A percentile compares a stretch with the other conserved stretches of the same genome.
Evolutionary conservation across 192 early-diverging fungal genomes (phyloP).

Genomic region (Mortierella claussenii): DNA sequence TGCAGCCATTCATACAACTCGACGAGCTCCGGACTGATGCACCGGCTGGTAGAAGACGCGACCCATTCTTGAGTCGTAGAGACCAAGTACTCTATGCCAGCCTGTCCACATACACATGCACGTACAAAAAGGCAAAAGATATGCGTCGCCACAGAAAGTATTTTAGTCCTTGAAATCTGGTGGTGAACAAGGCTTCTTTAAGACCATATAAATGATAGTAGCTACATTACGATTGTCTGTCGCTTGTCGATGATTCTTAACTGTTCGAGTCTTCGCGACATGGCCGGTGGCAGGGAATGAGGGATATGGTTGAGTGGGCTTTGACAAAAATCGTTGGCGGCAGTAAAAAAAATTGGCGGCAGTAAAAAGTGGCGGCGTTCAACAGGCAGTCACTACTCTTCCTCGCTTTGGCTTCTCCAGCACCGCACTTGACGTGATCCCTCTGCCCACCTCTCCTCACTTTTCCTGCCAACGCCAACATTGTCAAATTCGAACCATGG

Average conservation of each 20-base stretch:
- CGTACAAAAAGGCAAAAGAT: not conserved
- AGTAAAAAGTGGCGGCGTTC: slow-evolving; percentile 21
- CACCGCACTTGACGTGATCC: not conserved
- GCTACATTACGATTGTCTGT: slow-evolving; percentile 19
- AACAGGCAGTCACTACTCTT: not conserved
- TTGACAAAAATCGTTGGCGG: not conserved
- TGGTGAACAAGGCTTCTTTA: not conserved
- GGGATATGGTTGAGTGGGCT: not conserved
- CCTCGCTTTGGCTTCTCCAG: not conserved
- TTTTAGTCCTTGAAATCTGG: not conserved
- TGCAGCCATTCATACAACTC: slow-evolving; percentile 47
- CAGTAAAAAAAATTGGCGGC: slow-evolving; percentile 2
- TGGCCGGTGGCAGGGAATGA: slow-evolving; percentile 3
- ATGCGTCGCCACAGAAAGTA: not conserved
- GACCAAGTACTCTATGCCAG: slow-evolving; percentile 37
- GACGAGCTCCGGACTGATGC: slow-evolving; percentile 41
- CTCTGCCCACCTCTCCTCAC: not conserved
- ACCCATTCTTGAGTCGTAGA: slow-evolving; percentile 37
- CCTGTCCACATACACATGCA: slow-evolving; percentile 1
- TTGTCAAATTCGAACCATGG: not conserved
- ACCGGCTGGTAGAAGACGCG: slow-evolving; percentile 23
- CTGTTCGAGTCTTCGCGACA: slow-evolving; percentile 8
- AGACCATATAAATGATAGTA: not conserved
- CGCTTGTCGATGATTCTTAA: slow-evolving; percentile 40
- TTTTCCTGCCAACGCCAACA: not conserved